Evolutionary conservation across 495 filamentous ascomycete species (phyloP).

Genomic region (Rusavskia elegans): DNA sequence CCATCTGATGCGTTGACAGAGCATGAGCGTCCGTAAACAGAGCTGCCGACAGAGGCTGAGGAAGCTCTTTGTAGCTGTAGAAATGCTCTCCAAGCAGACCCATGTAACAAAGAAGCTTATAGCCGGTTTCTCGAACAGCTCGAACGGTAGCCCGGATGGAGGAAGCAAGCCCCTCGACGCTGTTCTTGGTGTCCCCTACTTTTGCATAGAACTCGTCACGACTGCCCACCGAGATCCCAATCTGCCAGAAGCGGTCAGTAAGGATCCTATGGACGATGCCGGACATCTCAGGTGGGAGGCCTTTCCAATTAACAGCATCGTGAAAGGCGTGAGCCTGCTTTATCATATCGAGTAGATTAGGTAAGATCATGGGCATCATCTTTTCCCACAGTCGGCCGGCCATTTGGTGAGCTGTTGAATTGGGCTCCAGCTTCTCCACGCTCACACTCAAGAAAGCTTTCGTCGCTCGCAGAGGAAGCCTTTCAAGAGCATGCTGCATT

Average conservation of each 20-base stretch:
- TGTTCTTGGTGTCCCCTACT: conserved; percentile 72
- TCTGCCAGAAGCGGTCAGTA: conserved; percentile 97
- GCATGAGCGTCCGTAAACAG: conserved; percentile 70
- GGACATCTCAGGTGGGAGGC: conserved; percentile 62
- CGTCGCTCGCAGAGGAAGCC: conserved; percentile 66
- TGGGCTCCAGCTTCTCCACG: conserved; percentile 69
- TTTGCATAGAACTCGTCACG: conserved; percentile 92
- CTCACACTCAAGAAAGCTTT: conserved; percentile 82
- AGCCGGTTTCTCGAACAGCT: conserved; percentile 80
- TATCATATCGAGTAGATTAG: conserved; percentile 38
- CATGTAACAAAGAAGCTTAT: conserved; percentile 88
- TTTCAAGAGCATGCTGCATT: conserved; percentile 37
- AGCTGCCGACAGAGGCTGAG: conserved; percentile 67
- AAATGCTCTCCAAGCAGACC: conserved; percentile 73
- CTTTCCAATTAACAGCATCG: conserved; percentile 68
- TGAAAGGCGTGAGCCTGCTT: conserved; percentile 91
- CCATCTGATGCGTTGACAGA: conserved; percentile 84
- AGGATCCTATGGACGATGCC: conserved; percentile 65
- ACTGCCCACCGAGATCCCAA: conserved; percentile 86
- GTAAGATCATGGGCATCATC: conserved; percentile 65
- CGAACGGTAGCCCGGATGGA: conserved; percentile 77
- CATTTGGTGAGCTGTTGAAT: conserved; percentile 46
- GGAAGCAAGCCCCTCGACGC: conserved; percentile 86
- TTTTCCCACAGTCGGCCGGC: conserved; percentile 72
- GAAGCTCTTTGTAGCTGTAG: conserved; percentile 74